Base-by-base conservation (phyloP, 345 rosid species). In the Brassica rapa region DNA sequence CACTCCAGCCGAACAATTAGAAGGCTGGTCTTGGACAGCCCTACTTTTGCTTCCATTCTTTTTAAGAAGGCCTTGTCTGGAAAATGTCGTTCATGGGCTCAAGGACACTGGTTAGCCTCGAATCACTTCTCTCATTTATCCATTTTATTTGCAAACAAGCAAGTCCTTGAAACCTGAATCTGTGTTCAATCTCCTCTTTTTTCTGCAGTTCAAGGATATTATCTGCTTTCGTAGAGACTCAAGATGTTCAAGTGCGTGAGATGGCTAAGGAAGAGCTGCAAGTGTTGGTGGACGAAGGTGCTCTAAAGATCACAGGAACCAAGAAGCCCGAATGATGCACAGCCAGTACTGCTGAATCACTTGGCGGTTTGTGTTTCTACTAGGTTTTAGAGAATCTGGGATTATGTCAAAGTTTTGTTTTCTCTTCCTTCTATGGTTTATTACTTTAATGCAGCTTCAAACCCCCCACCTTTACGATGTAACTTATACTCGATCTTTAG, bases 1-100 rank as follows among this genome's bases (percentile, higher is more conserved):
- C 96, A 94, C 76, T 89, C 97, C 25, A 91, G 90, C 78, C 86
- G 97, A 59, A 87, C 89, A 35, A 86, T 92, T 80, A 88, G 97
- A 83, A 92, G 91, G 82, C 86, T 91, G 62, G 74, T 92, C 69
- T 62, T 94, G 73, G 90, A 89, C 24, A 80, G 89, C 84, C 86
- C 98, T 16, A 41, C 77, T 16, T 89, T 94, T 69, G 97, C 97
- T 12, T 61, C 85, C 69, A 85, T 83, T 19, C 86, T 94, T 55
- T 94, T 89, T 91, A 82, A 82, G 81, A 86, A 86, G 68, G 95
- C 97, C 15, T 82, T 94, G 86, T 77, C 83, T 79, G 94, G 93
- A 78, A 89, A 88, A 21, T 86, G 88, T 73, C 66, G 77, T 53
- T 57, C 32, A 1, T 92, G 95, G 95, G 91, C 94, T 46, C 85